Evolutionary conservation across 192 early-diverging fungal species (phyloP).

Genomic region (Backusella liffmaniae): DNA sequence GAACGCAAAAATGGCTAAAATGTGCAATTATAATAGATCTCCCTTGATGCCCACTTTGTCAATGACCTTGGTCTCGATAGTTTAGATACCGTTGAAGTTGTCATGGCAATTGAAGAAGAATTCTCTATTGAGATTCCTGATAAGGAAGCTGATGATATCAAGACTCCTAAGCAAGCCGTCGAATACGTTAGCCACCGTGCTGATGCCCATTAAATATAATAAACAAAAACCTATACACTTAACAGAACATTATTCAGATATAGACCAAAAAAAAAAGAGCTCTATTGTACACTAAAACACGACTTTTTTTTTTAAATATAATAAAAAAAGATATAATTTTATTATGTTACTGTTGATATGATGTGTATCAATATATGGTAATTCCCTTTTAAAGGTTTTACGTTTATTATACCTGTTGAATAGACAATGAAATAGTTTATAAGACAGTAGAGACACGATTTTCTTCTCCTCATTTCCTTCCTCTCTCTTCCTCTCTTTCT

Average conservation of each 20-base stretch:
- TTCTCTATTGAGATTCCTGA: constrained; percentile 98
- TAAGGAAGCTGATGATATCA: constrained; percentile 95
- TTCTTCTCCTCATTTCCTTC: neutral
- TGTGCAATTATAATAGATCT: constrained; percentile 56
- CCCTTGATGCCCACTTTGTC: constrained; percentile 82
- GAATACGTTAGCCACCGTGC: constrained; percentile 74
- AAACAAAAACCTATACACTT: neutral
- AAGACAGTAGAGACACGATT: neutral
- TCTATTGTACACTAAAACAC: neutral
- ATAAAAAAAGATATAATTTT: neutral
- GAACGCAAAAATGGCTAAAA: neutral
- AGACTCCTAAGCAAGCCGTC: constrained; percentile 83
- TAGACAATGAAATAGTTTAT: neutral
- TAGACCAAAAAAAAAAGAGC: neutral
- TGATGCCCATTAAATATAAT: constrained; percentile 66
- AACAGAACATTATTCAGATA: neutral
- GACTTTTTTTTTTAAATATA: neutral
- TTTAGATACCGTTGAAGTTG: constrained; percentile 97
- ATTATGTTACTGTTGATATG: neutral
- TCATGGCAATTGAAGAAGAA: constrained; percentile 99
- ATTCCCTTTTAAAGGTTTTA: constrained; percentile 1
- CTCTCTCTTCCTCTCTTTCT: neutral
- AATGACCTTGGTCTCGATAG: constrained; percentile 95
- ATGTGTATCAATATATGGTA: no score
- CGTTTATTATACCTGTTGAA: neutral